Percentiles rank a stretch among this genome's conserved stretches.
phyloP scores from a whole-genome alignment of 768 basidiomycete species.

The Tulasnella sp. region DNA sequence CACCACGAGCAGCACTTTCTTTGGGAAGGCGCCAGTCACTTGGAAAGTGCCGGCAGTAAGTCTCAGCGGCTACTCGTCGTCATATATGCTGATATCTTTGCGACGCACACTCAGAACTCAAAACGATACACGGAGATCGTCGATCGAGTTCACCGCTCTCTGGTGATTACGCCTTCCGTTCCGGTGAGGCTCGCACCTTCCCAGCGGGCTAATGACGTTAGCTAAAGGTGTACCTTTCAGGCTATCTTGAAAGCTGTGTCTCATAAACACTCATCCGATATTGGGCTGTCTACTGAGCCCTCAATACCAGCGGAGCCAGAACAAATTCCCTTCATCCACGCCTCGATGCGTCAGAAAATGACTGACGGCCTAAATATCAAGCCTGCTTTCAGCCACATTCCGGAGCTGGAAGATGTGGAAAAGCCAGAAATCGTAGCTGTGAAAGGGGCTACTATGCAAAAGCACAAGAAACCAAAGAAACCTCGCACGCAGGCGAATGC shows the following conservation, averaged over 20 bases:
- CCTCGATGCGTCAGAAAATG: constrained; percentile 38
- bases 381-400: constrained; percentile 5
- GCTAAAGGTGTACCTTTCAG: constrained; percentile 13
- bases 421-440: constrained; percentile 53
- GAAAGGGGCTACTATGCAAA: constrained; percentile 50
- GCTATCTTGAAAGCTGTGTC: constrained; percentile 12
- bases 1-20: constrained; percentile 11
- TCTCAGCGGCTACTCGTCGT: no score
- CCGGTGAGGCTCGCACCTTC: constrained; percentile 22
- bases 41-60: constrained; percentile 4
- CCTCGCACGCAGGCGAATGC: constrained; percentile 7
- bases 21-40: constrained; percentile 1
- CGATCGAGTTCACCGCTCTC: constrained; percentile 52
- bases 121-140: constrained; percentile 43
- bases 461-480: neutral
- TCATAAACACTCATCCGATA: constrained; percentile 19
- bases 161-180: constrained; percentile 47
- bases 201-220: neutral
- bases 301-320: constrained; percentile 28
- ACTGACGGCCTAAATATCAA: constrained; percentile 1
- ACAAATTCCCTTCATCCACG: constrained; percentile 72
- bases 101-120: constrained; percentile 16
- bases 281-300: neutral
- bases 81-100: neutral
- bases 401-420: constrained; percentile 36